Evolutionary conservation across 2,329 filamentous ascomycete species (phyloP), one percentile per base, ranked within the genome.

Genomic region (Talaromyces sp.): DNA sequence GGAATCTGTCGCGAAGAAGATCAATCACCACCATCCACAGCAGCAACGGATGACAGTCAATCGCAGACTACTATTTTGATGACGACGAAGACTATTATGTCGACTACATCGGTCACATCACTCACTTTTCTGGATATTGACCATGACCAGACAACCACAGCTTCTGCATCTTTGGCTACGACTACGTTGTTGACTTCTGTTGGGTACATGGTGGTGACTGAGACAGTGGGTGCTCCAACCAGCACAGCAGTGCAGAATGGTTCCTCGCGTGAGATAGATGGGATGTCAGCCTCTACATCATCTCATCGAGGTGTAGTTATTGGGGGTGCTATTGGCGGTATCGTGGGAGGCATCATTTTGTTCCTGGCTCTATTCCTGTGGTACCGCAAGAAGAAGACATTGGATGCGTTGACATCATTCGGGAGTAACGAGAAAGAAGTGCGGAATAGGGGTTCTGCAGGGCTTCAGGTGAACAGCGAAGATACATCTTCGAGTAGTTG

Each of bases 1-100:
- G 72, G 72, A 1, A 39, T 69, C 2, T 76, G 74, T 67, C 69
- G 69, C 9, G 71, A 72, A 37, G 64, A 68, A 33, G 54, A 62
- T 16, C 48, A 59, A 37, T 59, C 54, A 31, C 7, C 46, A 28
- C 5, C 11, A 44, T 23, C 40, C 21, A 0, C 11, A 16, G 12
- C 44, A 48, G 21, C 23, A 28, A 1, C 12, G 37, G 50, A 23
- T 14, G 31, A 12, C 16, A 37, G 14, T 42, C 33, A 37, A n/a
- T 40, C 54, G 6, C 54, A 40, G 35, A 42, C 35, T 42, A n/a
- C 33, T 31, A 31, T 25, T 5, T n/a, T 50, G 31, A 25, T 23
- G 21, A 50, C 50, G 16, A 44, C 31, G 6, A 44, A 42, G 14
- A 39, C 31, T 2, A 56, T 7, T 21, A 48, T 39, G 33, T 50